These are phyloP conservation scores for Mortierella antarctica DNA, from an alignment of 192 early-diverging fungal species.

Conservation along the genomic window DNA sequence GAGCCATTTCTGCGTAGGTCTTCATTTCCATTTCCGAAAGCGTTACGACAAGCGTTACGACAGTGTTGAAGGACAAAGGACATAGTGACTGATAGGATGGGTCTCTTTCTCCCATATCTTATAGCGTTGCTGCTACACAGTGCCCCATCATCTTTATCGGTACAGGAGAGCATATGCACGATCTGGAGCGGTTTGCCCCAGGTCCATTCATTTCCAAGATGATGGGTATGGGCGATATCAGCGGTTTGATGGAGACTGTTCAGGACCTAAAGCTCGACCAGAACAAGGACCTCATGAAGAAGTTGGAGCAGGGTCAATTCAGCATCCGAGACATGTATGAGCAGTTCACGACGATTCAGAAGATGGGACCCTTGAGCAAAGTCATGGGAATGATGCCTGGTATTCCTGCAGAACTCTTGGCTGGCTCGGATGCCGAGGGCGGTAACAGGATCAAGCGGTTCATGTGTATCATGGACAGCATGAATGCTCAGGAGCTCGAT, in stretches of 20 bases:
- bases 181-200: constrained; percentile 91
- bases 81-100: background rate
- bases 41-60: too few relatives aligned
- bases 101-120: background rate
- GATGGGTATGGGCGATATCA: constrained; percentile 93
- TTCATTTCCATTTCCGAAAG: background rate
- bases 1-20: constrained; percentile 92
- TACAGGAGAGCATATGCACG: constrained; percentile 97
- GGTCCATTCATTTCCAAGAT: constrained; percentile 92
- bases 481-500: constrained; percentile 91
- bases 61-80: background rate
- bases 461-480: constrained; percentile 96
- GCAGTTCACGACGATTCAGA: constrained; percentile 88
- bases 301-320: constrained; percentile 83
- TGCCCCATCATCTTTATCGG: constrained; percentile 97
- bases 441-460: constrained; percentile 72
- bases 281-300: constrained; percentile 90
- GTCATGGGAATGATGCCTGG: constrained; percentile 77
- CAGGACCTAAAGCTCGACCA: constrained; percentile 89
- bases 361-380: constrained; percentile 94
- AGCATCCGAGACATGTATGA: constrained; percentile 95
- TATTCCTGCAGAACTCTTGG: constrained; percentile 64
- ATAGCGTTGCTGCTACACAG: constrained; percentile 88
- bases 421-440: constrained; percentile 66
- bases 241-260: constrained; percentile 88